Base-by-base conservation (phyloP, 2,329 filamentous ascomycete species). In the Pseudogymnoascus sp. region DNA sequence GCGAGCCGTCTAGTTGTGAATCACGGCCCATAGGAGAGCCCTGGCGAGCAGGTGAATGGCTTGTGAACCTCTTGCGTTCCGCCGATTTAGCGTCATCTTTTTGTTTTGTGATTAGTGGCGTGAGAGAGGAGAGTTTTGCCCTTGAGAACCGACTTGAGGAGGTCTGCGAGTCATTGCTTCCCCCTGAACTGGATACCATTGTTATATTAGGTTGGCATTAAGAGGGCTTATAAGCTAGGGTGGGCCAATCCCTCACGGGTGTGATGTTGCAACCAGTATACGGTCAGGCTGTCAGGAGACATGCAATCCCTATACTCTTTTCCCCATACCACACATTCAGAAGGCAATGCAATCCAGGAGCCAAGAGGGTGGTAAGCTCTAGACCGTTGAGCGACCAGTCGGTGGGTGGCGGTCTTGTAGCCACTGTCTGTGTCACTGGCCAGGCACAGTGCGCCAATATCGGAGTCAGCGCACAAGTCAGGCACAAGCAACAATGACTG, bases 161-260 rank as follows among this genome's bases (percentile, higher is more conserved):
- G 7, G 21, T 40, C 35, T 31, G 59, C 4, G n/a, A n/a, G 59
- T 35, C 59, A 42, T 38, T 60, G 33, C 38, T 60, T 17, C 26
- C 59, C 38, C 38, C 59, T 38, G 38, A 60, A 31, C 59, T 60
- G 29, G 50, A 56, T n/a, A 26, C 59, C 59, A 60, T 60, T 38
- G 59, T 60, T 60, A 31, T 42, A 42, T 38, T 60, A 42, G 50
- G 50, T 56, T 56, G 50, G 50, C 50, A 56, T 56, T 56, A 56
- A 56, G 50, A 35, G 29, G 29, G 7, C 17, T 56, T 56, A 56
- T 56, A 35, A 56, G 13, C 26, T 56, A 56, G 50, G 26, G 29
- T 56, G n/a, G 50, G 50, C 17, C 50, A 56, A 9, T 56, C 50
- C 50, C 50, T 56, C 50, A 33, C 10, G 50, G 50, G 17, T 56